Conservation (phyloP, 108 stramenopile genomes). For the Skeletonema costatum region DNA sequence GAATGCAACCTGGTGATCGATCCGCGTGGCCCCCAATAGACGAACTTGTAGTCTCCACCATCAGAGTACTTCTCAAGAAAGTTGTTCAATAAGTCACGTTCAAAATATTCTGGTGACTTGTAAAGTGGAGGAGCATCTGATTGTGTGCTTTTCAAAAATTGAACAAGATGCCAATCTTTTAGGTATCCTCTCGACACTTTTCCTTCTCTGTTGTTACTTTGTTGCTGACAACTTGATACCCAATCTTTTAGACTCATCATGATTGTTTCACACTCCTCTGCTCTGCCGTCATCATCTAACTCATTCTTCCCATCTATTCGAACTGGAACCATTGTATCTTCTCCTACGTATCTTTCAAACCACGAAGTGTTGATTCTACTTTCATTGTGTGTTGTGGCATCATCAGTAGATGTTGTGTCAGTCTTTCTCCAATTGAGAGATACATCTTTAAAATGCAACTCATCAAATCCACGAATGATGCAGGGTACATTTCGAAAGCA, state of each 20-base stretch:
- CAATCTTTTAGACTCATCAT: conserved; percentile 54
- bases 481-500: conserved; percentile 49
- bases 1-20: conserved; percentile 75
- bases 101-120: conserved; percentile 50
- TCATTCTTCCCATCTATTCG: conserved; percentile 28
- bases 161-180: conserved; percentile 84
- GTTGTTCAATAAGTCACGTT: conserved; percentile 63
- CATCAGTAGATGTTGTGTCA: no score
- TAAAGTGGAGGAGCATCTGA: conserved; percentile 40
- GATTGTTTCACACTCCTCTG: conserved; percentile 65
- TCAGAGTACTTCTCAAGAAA: conserved; percentile 48
- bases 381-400: background rate
- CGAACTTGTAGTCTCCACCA: conserved; percentile 82
- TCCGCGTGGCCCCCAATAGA: conserved; percentile 81
- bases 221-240: conserved; percentile 32
- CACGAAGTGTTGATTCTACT: conserved; percentile 50
- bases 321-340: conserved; percentile 61
- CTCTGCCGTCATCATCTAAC: conserved; percentile 71
- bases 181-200: conserved; percentile 45
- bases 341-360: conserved; percentile 61
- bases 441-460: conserved; percentile 24
- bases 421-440: conserved; percentile 12
- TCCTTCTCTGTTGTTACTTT: background rate
- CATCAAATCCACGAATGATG: conserved; percentile 48
- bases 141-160: conserved; percentile 22